Percentiles rank a stretch among this genome's conserved stretches.
Conservation (phyloP, 202 grass and related monocot genomes). For the Carex arenaria region DNA sequence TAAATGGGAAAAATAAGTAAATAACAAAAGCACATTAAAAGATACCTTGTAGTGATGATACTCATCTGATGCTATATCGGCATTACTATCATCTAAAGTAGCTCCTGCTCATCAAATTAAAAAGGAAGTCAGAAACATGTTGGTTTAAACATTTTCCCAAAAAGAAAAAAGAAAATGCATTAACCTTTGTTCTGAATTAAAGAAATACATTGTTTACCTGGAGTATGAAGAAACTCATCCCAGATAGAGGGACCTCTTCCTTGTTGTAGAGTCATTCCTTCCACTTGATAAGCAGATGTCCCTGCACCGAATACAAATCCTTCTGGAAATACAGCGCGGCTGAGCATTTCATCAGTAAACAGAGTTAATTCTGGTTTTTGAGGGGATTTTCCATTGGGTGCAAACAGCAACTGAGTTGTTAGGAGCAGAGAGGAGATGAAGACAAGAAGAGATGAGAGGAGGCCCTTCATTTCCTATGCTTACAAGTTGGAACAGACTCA, state of each 20-base stretch:
- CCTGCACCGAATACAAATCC: constrained; percentile 83
- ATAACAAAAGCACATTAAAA: not conserved
- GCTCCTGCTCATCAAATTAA: constrained; percentile 30
- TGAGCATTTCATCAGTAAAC: constrained; percentile 32
- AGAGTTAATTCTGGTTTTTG: not conserved
- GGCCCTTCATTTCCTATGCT: not conserved
- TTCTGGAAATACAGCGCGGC: constrained; percentile 49
- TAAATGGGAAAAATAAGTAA: too few relatives aligned
- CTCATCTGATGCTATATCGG: constrained; percentile 60
- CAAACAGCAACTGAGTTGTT: not conserved
- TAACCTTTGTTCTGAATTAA: not conserved
- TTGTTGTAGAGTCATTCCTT: constrained; percentile 49
- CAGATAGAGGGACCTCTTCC: constrained; percentile 68
- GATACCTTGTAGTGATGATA: constrained; percentile 86
- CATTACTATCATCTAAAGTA: constrained; percentile 47
- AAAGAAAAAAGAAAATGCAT: not conserved
- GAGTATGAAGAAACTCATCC: constrained; percentile 51
- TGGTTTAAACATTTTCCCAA: too few relatives aligned
- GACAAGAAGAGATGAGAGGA: not conserved
- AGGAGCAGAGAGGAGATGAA: not conserved
- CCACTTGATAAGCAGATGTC: constrained; percentile 81
- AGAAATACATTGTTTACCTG: constrained; percentile 27
- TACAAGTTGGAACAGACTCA: not conserved
- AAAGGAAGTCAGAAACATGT: not conserved
- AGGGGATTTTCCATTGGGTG: not conserved